These are phyloP conservation scores for Kuraishia ogatae DNA, from an alignment of 805 yeast species.

Conservation along the genomic window DNA sequence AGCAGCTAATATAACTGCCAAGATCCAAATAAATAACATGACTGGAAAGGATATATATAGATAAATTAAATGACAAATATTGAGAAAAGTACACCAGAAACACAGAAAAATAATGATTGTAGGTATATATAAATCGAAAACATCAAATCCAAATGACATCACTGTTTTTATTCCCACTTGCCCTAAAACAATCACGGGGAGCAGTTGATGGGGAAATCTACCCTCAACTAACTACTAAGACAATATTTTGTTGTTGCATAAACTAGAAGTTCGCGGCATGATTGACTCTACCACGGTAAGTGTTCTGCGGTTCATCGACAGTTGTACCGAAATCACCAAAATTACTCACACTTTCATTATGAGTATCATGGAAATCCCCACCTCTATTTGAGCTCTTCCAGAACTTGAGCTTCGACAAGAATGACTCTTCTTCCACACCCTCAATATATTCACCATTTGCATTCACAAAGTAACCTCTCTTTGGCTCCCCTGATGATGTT, in stretches of 20 bases:
- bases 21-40: neutral
- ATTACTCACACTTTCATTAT: slow-evolving; percentile 1
- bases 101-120: neutral
- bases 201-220: too few relatives aligned
- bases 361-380: neutral
- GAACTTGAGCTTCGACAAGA: slow-evolving; percentile 1
- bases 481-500: slow-evolving; percentile 13
- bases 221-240: neutral
- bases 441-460: slow-evolving; percentile 2
- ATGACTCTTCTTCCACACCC: neutral
- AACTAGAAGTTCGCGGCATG: slow-evolving; percentile 1
- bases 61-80: neutral
- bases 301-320: too few relatives aligned
- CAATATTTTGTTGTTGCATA: too few relatives aligned
- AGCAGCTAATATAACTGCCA: neutral
- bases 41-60: neutral
- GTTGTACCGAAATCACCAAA: neutral
- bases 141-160: neutral
- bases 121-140: neutral
- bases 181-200: neutral
- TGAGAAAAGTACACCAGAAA: neutral
- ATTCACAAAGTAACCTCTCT: slow-evolving; percentile 2
- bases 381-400: neutral
- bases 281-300: neutral
- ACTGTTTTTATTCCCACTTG: neutral